Conservation (phyloP, 2,329 filamentous ascomycete species). For the Trichoderma polysporum region DNA sequence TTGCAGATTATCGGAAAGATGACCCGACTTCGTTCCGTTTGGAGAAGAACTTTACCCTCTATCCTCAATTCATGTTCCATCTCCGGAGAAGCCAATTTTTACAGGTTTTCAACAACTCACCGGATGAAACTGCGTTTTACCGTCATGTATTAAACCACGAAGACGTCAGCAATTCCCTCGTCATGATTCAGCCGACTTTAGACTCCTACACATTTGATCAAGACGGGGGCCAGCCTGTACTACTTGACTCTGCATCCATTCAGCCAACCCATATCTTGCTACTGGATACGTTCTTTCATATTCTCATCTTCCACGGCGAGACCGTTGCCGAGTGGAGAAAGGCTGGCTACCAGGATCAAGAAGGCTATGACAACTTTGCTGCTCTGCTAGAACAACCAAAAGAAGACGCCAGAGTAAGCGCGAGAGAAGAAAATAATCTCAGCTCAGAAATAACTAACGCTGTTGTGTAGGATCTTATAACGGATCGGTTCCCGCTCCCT, state of each 20-base stretch:
- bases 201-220: conserved; percentile 98
- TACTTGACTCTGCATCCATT: conserved; percentile 94
- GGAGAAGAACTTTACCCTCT: conserved; percentile 98
- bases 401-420: conserved; percentile 85
- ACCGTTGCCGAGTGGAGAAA: conserved; percentile 98
- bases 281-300: conserved; percentile 98
- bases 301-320: conserved; percentile 98
- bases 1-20: conserved; percentile 97
- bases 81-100: conserved; percentile 94
- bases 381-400: conserved; percentile 86
- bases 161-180: conserved; percentile 91
- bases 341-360: conserved; percentile 95
- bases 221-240: conserved; percentile 87
- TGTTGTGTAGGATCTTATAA: conserved; percentile 76
- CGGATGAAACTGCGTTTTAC: conserved; percentile 98
- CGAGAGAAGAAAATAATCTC: neutral
- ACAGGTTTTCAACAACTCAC: conserved; percentile 99
- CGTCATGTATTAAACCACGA: conserved; percentile 96
- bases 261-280: conserved; percentile 91
- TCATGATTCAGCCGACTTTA: conserved; percentile 98
- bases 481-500: conserved; percentile 95
- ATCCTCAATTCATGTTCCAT: conserved; percentile 99
- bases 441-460: conserved; percentile 22
- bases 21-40: conserved; percentile 94
- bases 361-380: conserved; percentile 96